These are phyloP conservation scores for Angophora floribunda DNA, from an alignment of 345 rosid genomes.

Conservation along the genomic window DNA sequence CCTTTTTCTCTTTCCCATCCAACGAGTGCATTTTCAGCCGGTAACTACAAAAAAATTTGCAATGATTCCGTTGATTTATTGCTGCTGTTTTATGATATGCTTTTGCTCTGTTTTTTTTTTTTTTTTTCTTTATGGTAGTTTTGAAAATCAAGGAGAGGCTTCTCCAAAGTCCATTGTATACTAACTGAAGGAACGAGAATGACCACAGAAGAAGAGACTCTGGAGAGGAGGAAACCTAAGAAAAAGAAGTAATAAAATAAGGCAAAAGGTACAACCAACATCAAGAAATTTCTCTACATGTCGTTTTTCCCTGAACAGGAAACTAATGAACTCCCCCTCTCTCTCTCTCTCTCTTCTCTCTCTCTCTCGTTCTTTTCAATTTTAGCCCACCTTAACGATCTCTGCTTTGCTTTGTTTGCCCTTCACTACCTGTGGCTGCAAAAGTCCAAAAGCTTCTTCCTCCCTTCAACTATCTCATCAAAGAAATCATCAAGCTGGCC, in stretches of 20 bases:
- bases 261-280: background rate
- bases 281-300: background rate
- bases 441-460: constrained; percentile 91
- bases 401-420: background rate
- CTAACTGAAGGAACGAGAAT: background rate
- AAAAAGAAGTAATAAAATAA: background rate
- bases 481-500: constrained; percentile 87
- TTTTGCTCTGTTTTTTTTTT: background rate
- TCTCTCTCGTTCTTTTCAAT: background rate
- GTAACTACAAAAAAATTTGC: background rate
- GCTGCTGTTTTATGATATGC: background rate
- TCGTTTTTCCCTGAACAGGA: background rate
- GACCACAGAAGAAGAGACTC: background rate
- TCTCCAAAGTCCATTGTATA: background rate
- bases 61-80: background rate
- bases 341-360: background rate
- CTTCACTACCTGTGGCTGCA: constrained; percentile 62
- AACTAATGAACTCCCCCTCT: background rate
- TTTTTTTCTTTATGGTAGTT: background rate
- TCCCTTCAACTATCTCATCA: constrained; percentile 97
- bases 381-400: background rate
- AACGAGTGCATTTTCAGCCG: background rate
- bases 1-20: background rate
- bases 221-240: background rate
- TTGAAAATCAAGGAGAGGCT: background rate